These are phyloP conservation scores for Fusarium luffae DNA, from an alignment of 2,329 filamentous ascomycete species.

Conservation along the genomic window DNA sequence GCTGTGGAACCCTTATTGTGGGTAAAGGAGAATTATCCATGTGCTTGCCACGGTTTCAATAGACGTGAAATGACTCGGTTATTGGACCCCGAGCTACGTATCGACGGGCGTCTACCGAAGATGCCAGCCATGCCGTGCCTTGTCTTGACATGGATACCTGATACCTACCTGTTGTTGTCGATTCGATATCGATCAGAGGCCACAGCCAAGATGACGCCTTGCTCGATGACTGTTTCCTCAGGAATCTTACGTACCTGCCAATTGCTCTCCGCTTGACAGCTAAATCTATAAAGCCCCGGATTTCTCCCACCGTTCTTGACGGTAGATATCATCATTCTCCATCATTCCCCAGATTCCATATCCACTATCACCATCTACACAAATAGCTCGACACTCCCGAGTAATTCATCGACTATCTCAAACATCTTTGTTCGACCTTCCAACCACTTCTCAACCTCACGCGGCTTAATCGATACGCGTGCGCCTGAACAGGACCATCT, in stretches of 20 bases:
- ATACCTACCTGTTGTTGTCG: slow-evolving; percentile 10
- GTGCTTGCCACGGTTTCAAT: slow-evolving; percentile 36
- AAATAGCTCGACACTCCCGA: slow-evolving; percentile 22
- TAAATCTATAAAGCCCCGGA: slow-evolving; percentile 50
- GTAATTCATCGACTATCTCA: slow-evolving; percentile 1
- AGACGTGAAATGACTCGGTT: slow-evolving; percentile 38
- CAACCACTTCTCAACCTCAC: not conserved
- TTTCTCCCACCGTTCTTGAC: slow-evolving; percentile 55
- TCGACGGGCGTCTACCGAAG: slow-evolving; percentile 34
- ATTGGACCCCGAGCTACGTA: slow-evolving; percentile 39
- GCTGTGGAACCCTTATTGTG: slow-evolving; percentile 43
- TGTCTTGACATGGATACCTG: slow-evolving; percentile 2
- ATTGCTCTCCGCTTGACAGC: slow-evolving; percentile 13
- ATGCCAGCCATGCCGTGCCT: slow-evolving; percentile 13
- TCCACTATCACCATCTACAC: slow-evolving; percentile 26
- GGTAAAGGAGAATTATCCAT: slow-evolving; percentile 37
- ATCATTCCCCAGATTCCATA: slow-evolving; percentile 35
- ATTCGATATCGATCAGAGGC: slow-evolving; percentile 37
- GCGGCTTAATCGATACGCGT: slow-evolving; percentile 25
- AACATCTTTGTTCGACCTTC: not conserved
- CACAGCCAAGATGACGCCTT: slow-evolving; percentile 28
- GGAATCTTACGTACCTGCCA: slow-evolving; percentile 29
- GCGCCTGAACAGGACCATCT: slow-evolving; percentile 38
- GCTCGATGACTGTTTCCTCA: slow-evolving; percentile 22
- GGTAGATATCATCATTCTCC: slow-evolving; percentile 47